Evolutionary conservation across 805 yeast species (phyloP), one percentile per base, ranked within the genome.

Genomic region (Candida germanica): DNA sequence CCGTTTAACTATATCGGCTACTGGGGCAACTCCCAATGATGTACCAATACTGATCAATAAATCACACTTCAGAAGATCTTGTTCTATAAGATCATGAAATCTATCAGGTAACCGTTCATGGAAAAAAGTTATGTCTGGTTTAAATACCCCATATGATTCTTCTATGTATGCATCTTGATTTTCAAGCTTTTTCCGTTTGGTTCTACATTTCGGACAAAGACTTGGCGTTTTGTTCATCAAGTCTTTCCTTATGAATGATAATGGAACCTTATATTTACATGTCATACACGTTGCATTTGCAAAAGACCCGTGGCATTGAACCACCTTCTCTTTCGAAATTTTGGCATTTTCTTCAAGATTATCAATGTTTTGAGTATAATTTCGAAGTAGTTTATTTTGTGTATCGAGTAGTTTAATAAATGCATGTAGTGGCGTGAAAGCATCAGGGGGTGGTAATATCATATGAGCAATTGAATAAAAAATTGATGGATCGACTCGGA

Each of bases 101-200:
- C 51, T 40, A 11, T 35, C 46, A 12, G 82, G 82, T 4, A 87
- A 74, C 3, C 84, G 75, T 35, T 78, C 76, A 0, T 95, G 95
- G 31, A 88, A 87, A 19, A 82, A 75, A 29, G 91, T 95, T 43
- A 93, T 88, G 54, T 87, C 95, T 1, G 95, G 95, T 53, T 88
- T 88, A 87, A 64, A 85, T 71, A 66, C 89, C 10, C 65, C 62
- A 37, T 46, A 55, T 31, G 57, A 54, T 35, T 58, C 61, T 3
- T 50, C 46, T 20, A 58, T 42, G 35, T 46, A 54, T 4, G 53
- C 57, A 20, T 64, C 66, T 9, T 44, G 44, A 4, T 47, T 42
- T 34, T 59, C 39, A 8, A 55, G 33, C 31, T 43, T 46, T 8
- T 42, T 33, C 31, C 56, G 39, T 20, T 45, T 40, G 17, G 44